Evolutionary conservation across 148 eudicot genomes (phyloP).

Genomic region (Rhododendron williamsianum): DNA sequence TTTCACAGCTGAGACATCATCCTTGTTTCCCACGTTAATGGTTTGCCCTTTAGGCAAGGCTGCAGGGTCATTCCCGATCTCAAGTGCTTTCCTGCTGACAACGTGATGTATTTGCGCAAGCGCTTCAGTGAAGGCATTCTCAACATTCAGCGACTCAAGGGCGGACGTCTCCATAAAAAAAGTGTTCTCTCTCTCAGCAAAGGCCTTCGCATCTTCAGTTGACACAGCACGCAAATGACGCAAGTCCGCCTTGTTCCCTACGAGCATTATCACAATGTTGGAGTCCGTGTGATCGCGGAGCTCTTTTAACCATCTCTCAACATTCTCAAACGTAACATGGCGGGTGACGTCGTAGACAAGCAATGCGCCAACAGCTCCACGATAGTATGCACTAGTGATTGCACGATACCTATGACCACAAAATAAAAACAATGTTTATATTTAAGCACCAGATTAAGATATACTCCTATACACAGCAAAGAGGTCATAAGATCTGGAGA

Average conservation of each 20-base stretch:
- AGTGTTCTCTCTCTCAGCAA: constrained; percentile 35
- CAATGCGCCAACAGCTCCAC: constrained; percentile 51
- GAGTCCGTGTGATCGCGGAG: constrained; percentile 42
- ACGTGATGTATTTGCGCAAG: constrained; percentile 38
- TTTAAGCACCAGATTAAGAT: not conserved
- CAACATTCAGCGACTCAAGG: constrained; percentile 43
- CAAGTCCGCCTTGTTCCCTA: constrained; percentile 46
- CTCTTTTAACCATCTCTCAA: constrained; percentile 53
- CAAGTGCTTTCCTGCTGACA: constrained; percentile 42
- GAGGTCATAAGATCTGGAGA: not conserved
- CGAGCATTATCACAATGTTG: constrained; percentile 47
- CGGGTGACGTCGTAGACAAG: constrained; percentile 47
- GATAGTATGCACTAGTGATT: constrained; percentile 52
- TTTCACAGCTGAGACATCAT: constrained; percentile 40
- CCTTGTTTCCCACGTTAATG: constrained; percentile 37
- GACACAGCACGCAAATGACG: constrained; percentile 46
- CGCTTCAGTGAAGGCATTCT: constrained; percentile 40
- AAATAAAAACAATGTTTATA: not conserved
- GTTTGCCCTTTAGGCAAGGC: constrained; percentile 41
- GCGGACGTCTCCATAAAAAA: constrained; percentile 53
- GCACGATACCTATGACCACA: constrained; percentile 38
- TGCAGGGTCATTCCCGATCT: constrained; percentile 28
- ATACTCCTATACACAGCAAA: not conserved
- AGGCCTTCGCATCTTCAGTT: constrained; percentile 41
- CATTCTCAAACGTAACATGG: constrained; percentile 41